A percentile compares a stretch with the other conserved stretches of the same genome.
These are phyloP conservation scores for Rhipidocladum racemiflorum DNA, from an alignment of 176 grass and related monocot species.

Conservation along the genomic window DNA sequence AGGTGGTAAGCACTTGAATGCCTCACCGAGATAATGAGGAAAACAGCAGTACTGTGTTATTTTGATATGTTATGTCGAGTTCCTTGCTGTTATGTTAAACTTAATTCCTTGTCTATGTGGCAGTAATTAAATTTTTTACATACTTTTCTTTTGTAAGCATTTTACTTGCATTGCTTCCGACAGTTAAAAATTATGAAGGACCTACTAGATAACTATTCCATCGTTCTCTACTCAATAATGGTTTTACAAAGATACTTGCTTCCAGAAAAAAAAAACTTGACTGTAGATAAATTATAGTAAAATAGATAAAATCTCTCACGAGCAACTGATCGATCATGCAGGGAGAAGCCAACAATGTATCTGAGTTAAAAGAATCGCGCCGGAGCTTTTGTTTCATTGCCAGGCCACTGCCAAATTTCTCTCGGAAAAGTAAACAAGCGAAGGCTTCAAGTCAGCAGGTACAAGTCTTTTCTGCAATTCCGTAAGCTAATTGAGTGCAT, in stretches of 20 bases:
- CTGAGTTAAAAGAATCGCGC: conserved; percentile 30
- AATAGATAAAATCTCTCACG: not conserved
- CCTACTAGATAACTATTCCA: not conserved
- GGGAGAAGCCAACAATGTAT: conserved; percentile 46
- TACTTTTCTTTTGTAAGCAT: not conserved
- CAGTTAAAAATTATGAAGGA: not conserved
- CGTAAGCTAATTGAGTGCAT: not conserved
- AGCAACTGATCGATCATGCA: conserved; percentile 8
- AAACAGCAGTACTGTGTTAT: not conserved
- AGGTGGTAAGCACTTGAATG: conserved; percentile 24
- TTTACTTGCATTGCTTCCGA: not conserved
- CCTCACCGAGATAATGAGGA: not conserved
- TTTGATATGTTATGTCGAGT: not conserved
- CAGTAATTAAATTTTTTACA: not conserved
- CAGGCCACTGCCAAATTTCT: conserved; percentile 57
- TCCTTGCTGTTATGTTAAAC: not conserved
- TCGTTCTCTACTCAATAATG: not conserved
- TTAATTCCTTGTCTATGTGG: not conserved
- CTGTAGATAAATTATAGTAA: not conserved
- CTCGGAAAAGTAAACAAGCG: conserved; percentile 39
- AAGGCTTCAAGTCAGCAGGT: conserved; percentile 63
- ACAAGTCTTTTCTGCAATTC: not conserved
- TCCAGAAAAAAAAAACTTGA: not conserved
- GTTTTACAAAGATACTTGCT: not conserved
- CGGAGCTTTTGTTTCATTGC: conserved; percentile 54